Evolutionary conservation across 2,329 filamentous ascomycete genomes (phyloP).

Genomic region (Sporothrix globosa): DNA sequence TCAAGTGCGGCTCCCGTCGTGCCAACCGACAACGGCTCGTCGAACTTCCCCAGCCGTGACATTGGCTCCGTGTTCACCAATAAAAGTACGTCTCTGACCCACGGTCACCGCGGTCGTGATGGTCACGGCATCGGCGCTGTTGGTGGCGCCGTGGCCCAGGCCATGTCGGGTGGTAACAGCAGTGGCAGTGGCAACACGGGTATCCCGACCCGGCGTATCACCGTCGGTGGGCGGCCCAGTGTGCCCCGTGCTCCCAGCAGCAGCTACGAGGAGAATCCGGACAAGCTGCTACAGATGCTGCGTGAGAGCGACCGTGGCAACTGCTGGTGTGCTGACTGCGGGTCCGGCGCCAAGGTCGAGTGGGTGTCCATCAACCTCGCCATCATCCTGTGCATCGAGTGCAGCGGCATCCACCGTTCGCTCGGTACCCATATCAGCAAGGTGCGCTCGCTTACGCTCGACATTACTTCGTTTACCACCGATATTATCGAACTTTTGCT

Average conservation of each 20-base stretch:
- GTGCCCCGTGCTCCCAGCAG: slow-evolving; percentile 67
- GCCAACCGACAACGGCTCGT: slow-evolving; percentile 45
- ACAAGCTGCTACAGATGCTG: slow-evolving; percentile 82
- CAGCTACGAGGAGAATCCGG: slow-evolving; percentile 78
- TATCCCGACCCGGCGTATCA: slow-evolving; percentile 79
- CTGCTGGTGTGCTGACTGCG: slow-evolving; percentile 91
- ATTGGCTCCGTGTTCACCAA: slow-evolving; percentile 92
- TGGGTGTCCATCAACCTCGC: slow-evolving; percentile 99
- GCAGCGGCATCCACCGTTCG: slow-evolving; percentile 94
- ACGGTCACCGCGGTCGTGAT: slow-evolving; percentile 47
- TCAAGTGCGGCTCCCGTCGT: slow-evolving; percentile 53
- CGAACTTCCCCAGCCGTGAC: slow-evolving; percentile 71
- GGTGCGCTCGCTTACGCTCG: slow-evolving; percentile 89
- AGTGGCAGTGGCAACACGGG: slow-evolving; percentile 46
- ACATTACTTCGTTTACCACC: slow-evolving; percentile 93
- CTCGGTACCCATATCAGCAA: slow-evolving; percentile 98
- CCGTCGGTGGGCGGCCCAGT: slow-evolving; percentile 82
- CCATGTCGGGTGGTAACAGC: slow-evolving; percentile 47
- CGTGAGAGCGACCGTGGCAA: slow-evolving; percentile 92
- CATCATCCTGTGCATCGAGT: slow-evolving; percentile 96
- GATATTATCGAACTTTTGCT: slow-evolving; percentile 95
- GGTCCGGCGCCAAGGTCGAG: slow-evolving; percentile 88
- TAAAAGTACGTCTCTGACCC: slow-evolving; percentile 75
- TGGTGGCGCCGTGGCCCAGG: slow-evolving; percentile 44
- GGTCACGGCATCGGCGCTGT: slow-evolving; percentile 47